These are phyloP conservation scores for Euphrasia arctica DNA, from an alignment of 305 asterid species.

Conservation along the genomic window DNA sequence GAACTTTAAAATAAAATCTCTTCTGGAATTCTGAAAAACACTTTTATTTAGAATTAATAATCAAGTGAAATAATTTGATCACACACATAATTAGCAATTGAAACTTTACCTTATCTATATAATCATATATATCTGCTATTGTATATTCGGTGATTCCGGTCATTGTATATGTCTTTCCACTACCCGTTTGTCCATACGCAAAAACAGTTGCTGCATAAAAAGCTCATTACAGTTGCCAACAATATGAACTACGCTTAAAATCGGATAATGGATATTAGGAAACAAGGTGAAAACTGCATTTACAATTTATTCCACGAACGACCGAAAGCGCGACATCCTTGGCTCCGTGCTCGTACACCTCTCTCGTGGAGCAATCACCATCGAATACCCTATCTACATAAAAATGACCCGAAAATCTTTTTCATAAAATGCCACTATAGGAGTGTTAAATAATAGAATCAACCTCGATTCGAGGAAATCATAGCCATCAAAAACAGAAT, in stretches of 20 bases:
- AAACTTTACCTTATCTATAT: slow-evolving; percentile 52
- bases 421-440: neutral
- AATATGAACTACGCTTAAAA: neutral
- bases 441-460: no score
- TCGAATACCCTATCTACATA: slow-evolving; percentile 69
- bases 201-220: slow-evolving; percentile 60
- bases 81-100: neutral
- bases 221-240: neutral
- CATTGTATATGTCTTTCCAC: slow-evolving; percentile 91
- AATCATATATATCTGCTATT: slow-evolving; percentile 62
- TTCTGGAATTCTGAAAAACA: slow-evolving; percentile 50
- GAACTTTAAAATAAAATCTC: slow-evolving; percentile 66
- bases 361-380: slow-evolving; percentile 61
- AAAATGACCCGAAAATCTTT: neutral
- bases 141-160: slow-evolving; percentile 75
- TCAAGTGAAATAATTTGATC: slow-evolving; percentile 12
- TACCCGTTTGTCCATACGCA: slow-evolving; percentile 84
- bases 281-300: slow-evolving; percentile 24
- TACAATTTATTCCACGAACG: slow-evolving; percentile 73
- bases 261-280: slow-evolving; percentile 4
- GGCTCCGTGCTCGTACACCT: slow-evolving; percentile 81
- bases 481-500: neutral
- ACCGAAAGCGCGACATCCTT: slow-evolving; percentile 70
- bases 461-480: neutral
- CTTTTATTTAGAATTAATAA: slow-evolving; percentile 14